These are phyloP conservation scores for Candida nemodendra DNA, from an alignment of 805 yeast species.

Conservation along the genomic window DNA sequence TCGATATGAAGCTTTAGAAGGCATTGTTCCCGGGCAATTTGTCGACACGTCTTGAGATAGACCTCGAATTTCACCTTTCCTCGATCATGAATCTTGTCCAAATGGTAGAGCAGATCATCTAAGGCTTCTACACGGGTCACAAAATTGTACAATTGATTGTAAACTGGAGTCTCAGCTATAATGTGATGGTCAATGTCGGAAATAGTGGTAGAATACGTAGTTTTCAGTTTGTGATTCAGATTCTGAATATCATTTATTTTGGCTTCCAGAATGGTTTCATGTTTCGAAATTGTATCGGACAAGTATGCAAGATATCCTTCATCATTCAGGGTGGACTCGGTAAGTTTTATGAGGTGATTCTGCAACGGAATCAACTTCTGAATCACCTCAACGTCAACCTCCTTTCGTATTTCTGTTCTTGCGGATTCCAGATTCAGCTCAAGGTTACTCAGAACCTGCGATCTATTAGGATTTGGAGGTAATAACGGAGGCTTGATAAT, in stretches of 20 bases:
- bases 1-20: slow-evolving; percentile 45
- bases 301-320: slow-evolving; percentile 16
- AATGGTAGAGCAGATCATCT: slow-evolving; percentile 60
- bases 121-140: slow-evolving; percentile 67
- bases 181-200: slow-evolving; percentile 43
- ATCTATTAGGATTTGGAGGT: slow-evolving; percentile 30
- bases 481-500: slow-evolving; percentile 23
- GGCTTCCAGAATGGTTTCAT: slow-evolving; percentile 20
- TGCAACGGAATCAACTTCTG: slow-evolving; percentile 13
- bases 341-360: slow-evolving; percentile 17
- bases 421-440: slow-evolving; percentile 8
- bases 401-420: slow-evolving; percentile 7
- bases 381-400: slow-evolving; percentile 9
- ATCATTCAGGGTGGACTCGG: slow-evolving; percentile 19
- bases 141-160: slow-evolving; percentile 61
- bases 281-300: slow-evolving; percentile 20
- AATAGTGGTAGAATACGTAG: slow-evolving; percentile 15
- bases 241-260: slow-evolving; percentile 12
- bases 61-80: slow-evolving; percentile 43
- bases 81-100: slow-evolving; percentile 54
- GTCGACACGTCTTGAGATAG: slow-evolving; percentile 45
- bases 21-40: slow-evolving; percentile 65
- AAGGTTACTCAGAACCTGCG: slow-evolving; percentile 13
- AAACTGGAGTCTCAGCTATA: slow-evolving; percentile 50
- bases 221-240: slow-evolving; percentile 29